Base-by-base conservation (phyloP, 495 filamentous ascomycete genomes). In the Tirmania nivea region DNA sequence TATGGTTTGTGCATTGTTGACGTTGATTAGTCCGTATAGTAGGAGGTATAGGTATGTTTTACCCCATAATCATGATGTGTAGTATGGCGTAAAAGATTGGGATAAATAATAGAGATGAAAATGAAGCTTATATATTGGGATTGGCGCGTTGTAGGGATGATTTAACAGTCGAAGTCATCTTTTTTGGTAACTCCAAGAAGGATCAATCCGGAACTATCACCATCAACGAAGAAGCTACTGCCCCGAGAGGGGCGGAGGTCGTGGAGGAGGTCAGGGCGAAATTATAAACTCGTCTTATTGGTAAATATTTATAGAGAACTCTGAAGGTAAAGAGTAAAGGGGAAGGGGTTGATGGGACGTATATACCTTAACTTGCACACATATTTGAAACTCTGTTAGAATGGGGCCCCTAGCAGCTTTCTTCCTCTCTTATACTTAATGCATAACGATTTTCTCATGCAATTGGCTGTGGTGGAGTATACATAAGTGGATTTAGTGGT, bases 131-230 rank as follows among this genome's bases (percentile, higher is more conserved):
- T 6, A 1, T 5, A 5, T 31, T 31, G 3, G 25, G 25, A 7
- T 31, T 31, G 25, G 25, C 25, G 2, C 14, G 12, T 37, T 21
- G 14, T 57, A 85, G 84, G 54, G 90, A 97, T 64, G 90, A 97
- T 67, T 71, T 97, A 48, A 97, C 90, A 0, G 92, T 97, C 25
- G 87, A 97, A 69, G 90, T 97, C 45, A 92, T 97, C 64, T 97
- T 97, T 75, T 97, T 97, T 62, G 90, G 90, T 39, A 75, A 93
- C 47, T 77, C 80, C 20, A 14, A 1, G 9, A 60, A 67, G n/a
- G 76, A 84, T 54, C 78, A 72, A 56, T 79, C 69, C 8, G 84
- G 86, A 19, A 78, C 81, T 53, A 78, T 97, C 4, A 73, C 80
- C 5, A 65, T 89, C 35, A 96, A 95, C 68, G 68, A 78, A 59